Evolutionary conservation across 225 moss, liverwort and hornwort genomes (phyloP), one percentile per base, ranked within the genome.

Genomic region (Straminergon stramineum): DNA sequence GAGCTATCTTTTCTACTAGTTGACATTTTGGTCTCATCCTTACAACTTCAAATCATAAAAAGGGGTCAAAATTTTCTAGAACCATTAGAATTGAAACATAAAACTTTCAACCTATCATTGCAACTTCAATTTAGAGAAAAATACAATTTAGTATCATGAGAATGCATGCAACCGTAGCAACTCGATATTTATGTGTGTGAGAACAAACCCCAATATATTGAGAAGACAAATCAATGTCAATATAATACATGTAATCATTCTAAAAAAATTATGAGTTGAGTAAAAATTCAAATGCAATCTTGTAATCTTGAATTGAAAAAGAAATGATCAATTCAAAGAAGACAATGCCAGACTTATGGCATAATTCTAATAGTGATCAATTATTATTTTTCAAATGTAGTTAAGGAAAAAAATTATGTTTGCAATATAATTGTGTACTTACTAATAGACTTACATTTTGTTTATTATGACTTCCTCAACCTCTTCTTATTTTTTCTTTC

Each of bases 31-130:
- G 21, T 37, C 6, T 37, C 78, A 37, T 23, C 1, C 0, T 8
- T 35, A 37, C 3, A 37, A 15, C 6, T 23, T 5, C 15, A 55
- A 56, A 37, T 56, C 24, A 78, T 56, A 6, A 23, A 55, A 34
- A 56, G 15, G 10, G 6, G 1, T 20, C 7, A 52, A 76, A 76
- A 32, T 35, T 34, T 53, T 37, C 15, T 56, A 37, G 9, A 35
- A 35, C 9, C 6, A 24, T 24, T 56, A 23, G 37, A 15, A 37
- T 35, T 56, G 3, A 56, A 56, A 9, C 28, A 22, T n/a, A 35
- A 8, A 4, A 1, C 2, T 34, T 14, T 32, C 14, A 2, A 24
- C 0, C 23, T 6, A 24, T 55, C 24, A 24, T 78, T 78, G 10
- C 21, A 34, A 20, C 15, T 78, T 55, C 2, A 56, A 9, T 56